phyloP scores from a whole-genome alignment of 2,329 filamentous ascomycete species.

The Penicillium nordicum region DNA sequence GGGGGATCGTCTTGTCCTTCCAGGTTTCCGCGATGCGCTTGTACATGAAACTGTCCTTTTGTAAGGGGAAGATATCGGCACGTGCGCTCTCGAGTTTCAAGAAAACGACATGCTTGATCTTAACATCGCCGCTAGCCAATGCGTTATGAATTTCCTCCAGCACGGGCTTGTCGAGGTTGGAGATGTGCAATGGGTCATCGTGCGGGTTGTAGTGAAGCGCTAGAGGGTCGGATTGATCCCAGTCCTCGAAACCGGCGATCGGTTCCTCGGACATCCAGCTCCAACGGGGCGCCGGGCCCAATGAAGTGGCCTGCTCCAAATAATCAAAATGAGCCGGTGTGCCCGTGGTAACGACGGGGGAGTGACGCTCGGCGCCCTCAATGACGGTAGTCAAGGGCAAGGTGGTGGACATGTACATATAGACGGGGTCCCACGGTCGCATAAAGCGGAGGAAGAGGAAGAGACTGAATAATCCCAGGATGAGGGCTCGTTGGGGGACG shows the following conservation, averaged over 20 bases:
- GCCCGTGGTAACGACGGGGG: slow-evolving; percentile 18
- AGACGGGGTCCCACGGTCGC: slow-evolving; percentile 28
- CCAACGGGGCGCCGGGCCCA: slow-evolving; percentile 20
- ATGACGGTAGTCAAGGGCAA: slow-evolving; percentile 23
- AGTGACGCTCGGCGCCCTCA: slow-evolving; percentile 17
- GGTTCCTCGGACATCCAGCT: slow-evolving; percentile 26
- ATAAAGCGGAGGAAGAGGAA: slow-evolving; percentile 26
- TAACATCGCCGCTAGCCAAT: slow-evolving; percentile 28
- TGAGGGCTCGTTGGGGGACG: slow-evolving; percentile 19
- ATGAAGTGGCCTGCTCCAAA: slow-evolving; percentile 18
- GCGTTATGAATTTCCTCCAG: slow-evolving; percentile 27
- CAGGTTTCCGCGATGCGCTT: slow-evolving; percentile 39
- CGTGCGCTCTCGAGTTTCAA: slow-evolving; percentile 48
- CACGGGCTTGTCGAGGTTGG: slow-evolving; percentile 35
- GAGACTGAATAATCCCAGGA: slow-evolving; percentile 17
- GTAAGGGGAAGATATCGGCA: slow-evolving; percentile 46
- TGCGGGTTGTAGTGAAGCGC: slow-evolving; percentile 34
- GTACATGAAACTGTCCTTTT: slow-evolving; percentile 38
- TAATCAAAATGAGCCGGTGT: slow-evolving; percentile 21
- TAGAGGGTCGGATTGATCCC: slow-evolving; percentile 4
- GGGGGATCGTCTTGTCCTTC: slow-evolving; percentile 34
- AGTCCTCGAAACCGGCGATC: slow-evolving; percentile 28
- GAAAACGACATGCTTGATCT: slow-evolving; percentile 46
- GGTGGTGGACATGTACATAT: slow-evolving; percentile 27
- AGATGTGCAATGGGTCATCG: slow-evolving; percentile 42